Evolutionary conservation across 805 yeast species (phyloP).

Genomic region (Yamadazyma phyllophila): DNA sequence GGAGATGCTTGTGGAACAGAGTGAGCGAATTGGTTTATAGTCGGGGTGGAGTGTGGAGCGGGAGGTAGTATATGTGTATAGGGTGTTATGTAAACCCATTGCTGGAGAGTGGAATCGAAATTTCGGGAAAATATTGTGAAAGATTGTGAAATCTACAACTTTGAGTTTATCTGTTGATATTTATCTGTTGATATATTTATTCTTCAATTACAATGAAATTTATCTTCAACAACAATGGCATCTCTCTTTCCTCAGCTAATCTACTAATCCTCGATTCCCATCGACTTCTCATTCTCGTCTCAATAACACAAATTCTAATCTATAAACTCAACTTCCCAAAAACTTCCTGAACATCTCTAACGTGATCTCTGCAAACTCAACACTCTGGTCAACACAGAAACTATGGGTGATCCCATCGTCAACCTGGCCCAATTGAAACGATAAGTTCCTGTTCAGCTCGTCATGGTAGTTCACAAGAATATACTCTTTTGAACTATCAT

Average conservation of each 20-base stretch:
- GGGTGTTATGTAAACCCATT: neutral
- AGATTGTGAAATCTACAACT: neutral
- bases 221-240: too few species aligned
- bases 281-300: too few species aligned
- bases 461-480: constrained; percentile 34
- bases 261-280: too few species aligned
- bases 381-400: constrained; percentile 59
- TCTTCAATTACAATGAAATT: too few species aligned
- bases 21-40: too few species aligned
- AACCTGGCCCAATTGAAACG: constrained; percentile 26
- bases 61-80: neutral
- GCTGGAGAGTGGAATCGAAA: too few species aligned
- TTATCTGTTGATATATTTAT: too few species aligned
- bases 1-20: too few species aligned
- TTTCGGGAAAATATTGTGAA: too few species aligned
- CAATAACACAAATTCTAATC: too few species aligned
- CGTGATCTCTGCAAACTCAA: constrained; percentile 47
- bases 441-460: constrained; percentile 7
- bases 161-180: too few species aligned
- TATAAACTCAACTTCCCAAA: neutral
- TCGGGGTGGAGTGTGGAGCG: neutral
- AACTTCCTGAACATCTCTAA: constrained; percentile 9
- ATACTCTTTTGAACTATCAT: constrained; percentile 46
- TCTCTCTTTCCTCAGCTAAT: too few species aligned
- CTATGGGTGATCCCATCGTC: constrained; percentile 50